A percentile compares a stretch with the other conserved stretches of the same genome.
Conservation (phyloP, 2,329 filamentous ascomycete genomes). For the Cordyceps pruinosa region DNA sequence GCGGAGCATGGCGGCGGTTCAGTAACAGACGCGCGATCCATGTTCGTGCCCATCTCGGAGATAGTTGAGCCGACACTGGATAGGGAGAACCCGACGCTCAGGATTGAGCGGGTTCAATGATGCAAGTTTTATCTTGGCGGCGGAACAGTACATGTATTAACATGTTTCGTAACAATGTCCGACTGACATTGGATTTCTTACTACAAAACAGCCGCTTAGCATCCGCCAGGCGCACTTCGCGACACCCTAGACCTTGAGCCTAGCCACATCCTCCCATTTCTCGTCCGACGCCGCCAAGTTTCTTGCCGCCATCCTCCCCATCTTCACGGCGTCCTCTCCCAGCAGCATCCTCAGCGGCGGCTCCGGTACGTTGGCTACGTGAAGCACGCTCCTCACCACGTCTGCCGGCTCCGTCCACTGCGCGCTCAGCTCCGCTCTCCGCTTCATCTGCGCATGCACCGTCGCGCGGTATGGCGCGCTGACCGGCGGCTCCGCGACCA, state of each 20-base stretch:
- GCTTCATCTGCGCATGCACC: constrained; percentile 24
- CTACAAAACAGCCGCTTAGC: neutral
- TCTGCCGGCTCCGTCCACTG: neutral
- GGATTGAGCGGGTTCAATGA: constrained; percentile 18
- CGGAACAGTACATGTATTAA: neutral
- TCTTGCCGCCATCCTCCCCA: constrained; percentile 17
- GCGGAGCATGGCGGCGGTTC: constrained; percentile 22
- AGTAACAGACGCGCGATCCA: constrained; percentile 10
- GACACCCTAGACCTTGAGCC: neutral
- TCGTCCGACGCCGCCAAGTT: constrained; percentile 23
- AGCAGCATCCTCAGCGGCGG: constrained; percentile 26
- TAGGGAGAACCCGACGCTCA: constrained; percentile 27
- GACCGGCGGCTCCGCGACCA: constrained; percentile 19
- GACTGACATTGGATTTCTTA: neutral
- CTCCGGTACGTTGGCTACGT: constrained; percentile 1
- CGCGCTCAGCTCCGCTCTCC: neutral
- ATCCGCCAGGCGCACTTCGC: neutral
- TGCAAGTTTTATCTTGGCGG: no score
- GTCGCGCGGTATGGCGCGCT: constrained; percentile 30
- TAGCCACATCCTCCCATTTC: constrained; percentile 22
- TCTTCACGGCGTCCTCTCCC: constrained; percentile 23
- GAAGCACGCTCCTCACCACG: neutral
- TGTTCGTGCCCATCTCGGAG: constrained; percentile 5
- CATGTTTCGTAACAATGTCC: neutral
- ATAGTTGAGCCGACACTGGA: constrained; percentile 23